Percentiles rank a stretch among this genome's conserved stretches.
phyloP scores from a whole-genome alignment of 1,284 basidiomycete species.

The Cryptococcus deneoformans region DNA sequence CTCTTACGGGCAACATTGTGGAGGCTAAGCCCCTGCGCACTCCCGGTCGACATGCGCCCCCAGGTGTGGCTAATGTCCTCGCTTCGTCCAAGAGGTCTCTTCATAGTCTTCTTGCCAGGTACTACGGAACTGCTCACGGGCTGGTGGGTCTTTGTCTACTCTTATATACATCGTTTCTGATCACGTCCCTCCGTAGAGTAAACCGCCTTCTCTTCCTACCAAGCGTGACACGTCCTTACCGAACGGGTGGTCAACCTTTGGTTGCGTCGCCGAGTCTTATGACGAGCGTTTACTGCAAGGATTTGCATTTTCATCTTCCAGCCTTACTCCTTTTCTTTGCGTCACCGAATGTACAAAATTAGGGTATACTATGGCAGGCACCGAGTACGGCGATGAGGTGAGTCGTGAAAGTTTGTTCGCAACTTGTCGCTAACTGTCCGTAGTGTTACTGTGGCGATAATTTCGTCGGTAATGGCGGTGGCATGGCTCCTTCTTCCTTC shows the following conservation, averaged over 20 bases:
- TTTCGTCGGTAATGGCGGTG: conserved; percentile 31
- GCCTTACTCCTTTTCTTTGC: conserved; percentile 36
- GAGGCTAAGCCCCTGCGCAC: conserved; percentile 5
- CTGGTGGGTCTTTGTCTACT: conserved; percentile 23
- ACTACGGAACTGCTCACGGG: conserved; percentile 35
- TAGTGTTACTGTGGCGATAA: conserved; percentile 44
- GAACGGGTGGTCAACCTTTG: conserved; percentile 40
- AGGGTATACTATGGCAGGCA: conserved; percentile 42
- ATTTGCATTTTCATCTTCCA: conserved; percentile 27
- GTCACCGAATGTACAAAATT: conserved; percentile 37
- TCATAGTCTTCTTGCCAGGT: conserved; percentile 23
- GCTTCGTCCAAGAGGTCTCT: conserved; percentile 28
- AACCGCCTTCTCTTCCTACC: conserved; percentile 28
- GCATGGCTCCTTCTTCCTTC: conserved; percentile 12
- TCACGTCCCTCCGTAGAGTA: conserved; percentile 13
- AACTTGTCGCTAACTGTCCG: neutral
- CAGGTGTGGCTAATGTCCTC: conserved; percentile 29
- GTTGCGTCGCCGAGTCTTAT: conserved; percentile 44
- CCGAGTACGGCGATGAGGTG: conserved; percentile 42
- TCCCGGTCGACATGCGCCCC: conserved; percentile 41
- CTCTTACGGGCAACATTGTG: conserved; percentile 23
- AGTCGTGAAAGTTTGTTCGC: conserved; percentile 3
- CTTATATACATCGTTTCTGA: neutral
- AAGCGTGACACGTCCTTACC: conserved; percentile 37
- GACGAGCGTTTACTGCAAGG: conserved; percentile 39